Evolutionary conservation across 768 basidiomycete species (phyloP).

Genomic region (Phaeotremella skinneri): DNA sequence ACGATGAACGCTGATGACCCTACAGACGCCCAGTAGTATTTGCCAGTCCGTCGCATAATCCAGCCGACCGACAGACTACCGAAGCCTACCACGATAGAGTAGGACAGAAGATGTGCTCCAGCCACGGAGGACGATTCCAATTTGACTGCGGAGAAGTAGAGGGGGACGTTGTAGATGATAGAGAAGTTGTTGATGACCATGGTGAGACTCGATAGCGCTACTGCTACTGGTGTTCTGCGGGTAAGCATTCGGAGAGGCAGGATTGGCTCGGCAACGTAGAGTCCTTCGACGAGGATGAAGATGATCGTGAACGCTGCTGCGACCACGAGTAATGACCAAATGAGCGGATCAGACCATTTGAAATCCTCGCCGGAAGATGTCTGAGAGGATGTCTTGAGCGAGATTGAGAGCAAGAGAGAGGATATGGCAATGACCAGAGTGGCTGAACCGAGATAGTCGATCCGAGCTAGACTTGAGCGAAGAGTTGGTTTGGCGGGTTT

Average conservation of each 20-base stretch:
- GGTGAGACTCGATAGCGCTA: conserved; percentile 73
- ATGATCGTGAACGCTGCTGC: conserved; percentile 60
- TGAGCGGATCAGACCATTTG: conserved; percentile 65
- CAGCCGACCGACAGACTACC: conserved; percentile 88
- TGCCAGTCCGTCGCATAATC: conserved; percentile 66
- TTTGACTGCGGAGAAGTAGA: conserved; percentile 84
- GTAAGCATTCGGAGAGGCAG: conserved; percentile 80
- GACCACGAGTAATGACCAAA: conserved; percentile 63
- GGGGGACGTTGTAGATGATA: conserved; percentile 73
- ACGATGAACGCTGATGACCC: conserved; percentile 62
- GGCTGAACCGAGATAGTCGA: conserved; percentile 46
- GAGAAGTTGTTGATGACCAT: conserved; percentile 46
- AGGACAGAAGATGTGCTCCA: conserved; percentile 81
- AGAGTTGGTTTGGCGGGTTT: conserved; percentile 6
- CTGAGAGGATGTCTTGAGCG: conserved; percentile 49
- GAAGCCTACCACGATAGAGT: conserved; percentile 74
- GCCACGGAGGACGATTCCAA: conserved; percentile 66
- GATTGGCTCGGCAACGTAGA: conserved; percentile 76
- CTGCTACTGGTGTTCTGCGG: conserved; percentile 74
- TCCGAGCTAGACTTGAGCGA: conserved; percentile 27
- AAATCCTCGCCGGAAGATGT: conserved; percentile 65
- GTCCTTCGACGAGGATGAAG: conserved; percentile 77
- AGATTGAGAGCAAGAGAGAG: conserved; percentile 48
- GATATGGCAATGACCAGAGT: conserved; percentile 39
- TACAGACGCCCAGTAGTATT: conserved; percentile 66